Evolutionary conservation across 768 basidiomycete species (phyloP), one percentile per base, ranked within the genome.

Genomic region (Agaricus blazei): DNA sequence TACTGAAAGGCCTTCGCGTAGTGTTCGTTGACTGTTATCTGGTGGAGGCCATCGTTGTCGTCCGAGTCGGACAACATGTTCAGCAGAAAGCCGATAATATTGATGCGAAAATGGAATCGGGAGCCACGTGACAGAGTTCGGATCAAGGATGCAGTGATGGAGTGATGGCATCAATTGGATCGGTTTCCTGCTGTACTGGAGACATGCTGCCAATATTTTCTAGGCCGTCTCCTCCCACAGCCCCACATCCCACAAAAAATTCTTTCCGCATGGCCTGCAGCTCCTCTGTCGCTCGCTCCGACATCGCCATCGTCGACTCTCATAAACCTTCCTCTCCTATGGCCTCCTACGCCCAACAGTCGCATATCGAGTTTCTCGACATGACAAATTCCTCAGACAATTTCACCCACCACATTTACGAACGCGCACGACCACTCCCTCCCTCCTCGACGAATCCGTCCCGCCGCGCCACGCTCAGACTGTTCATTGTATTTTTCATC

Each of bases 1-100:
- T 85, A 80, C 58, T 88, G 82, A 61, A 88, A 94, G 0, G 91
- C 91, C 59, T 90, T 91, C 8, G 90, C 91, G 45, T 63, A 71
- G 47, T 70, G 68, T 38, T 71, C 67, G 54, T 72, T 72, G 40
- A 72, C 63, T 3, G 69, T 70, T n/a, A 71, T 59, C 51, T 67
- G 60, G 42, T 60, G 58, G 3, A 52, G 19, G 29, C 45, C 43
- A 29, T 44, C 51, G 28, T 59, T 67, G 41, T 66, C 66, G 28
- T 66, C 67, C 2, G 65, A 67, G 36, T 63, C 64, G 15, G 64
- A 63, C 24, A 65, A 52, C 64, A 65, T 65, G 15, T 40, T 54
- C 61, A 45, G n/a, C 58, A 24, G 38, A 38, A 52, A 54, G 56
- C 56, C 26, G 27, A 40, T 34, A 29, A 53, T 26, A 36, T n/a